Evolutionary conservation across 1,284 basidiomycete species (phyloP).

Genomic region (Rhodotorula sp.): DNA sequence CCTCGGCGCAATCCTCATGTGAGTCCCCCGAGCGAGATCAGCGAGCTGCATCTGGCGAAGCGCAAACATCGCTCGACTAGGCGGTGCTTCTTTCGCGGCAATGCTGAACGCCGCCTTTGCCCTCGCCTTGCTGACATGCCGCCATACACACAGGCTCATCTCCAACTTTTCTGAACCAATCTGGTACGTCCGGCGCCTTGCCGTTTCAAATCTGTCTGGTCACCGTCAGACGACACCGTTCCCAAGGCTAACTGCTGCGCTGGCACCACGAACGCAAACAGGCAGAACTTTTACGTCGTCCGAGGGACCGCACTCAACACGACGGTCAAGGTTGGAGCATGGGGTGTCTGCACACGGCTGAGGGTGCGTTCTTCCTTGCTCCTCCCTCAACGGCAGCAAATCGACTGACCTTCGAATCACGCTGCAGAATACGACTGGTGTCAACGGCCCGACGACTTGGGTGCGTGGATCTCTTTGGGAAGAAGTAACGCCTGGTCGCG

Average conservation of each 20-base stretch:
- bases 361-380: constrained; percentile 12
- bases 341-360: constrained; percentile 35
- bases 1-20: constrained; percentile 31
- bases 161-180: constrained; percentile 35
- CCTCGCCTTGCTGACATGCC: neutral
- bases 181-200: constrained; percentile 19
- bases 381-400: neutral
- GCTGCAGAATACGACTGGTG: constrained; percentile 32
- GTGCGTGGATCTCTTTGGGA: constrained; percentile 22
- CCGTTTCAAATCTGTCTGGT: too few species aligned
- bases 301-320: constrained; percentile 31
- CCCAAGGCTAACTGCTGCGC: too few species aligned
- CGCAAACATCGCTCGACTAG: too few species aligned
- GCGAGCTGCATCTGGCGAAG: neutral
- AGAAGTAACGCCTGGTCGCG: too few species aligned
- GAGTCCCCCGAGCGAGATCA: constrained; percentile 1
- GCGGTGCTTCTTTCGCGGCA: too few species aligned
- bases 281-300: constrained; percentile 40
- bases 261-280: neutral
- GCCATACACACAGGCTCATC: constrained; percentile 17
- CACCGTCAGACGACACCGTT: neutral
- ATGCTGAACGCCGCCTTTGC: neutral
- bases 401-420: neutral
- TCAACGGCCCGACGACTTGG: constrained; percentile 19
- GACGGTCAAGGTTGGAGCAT: constrained; percentile 38